Conservation (phyloP, 176 grass and related monocot genomes). For the Oryza meyeriana region DNA sequence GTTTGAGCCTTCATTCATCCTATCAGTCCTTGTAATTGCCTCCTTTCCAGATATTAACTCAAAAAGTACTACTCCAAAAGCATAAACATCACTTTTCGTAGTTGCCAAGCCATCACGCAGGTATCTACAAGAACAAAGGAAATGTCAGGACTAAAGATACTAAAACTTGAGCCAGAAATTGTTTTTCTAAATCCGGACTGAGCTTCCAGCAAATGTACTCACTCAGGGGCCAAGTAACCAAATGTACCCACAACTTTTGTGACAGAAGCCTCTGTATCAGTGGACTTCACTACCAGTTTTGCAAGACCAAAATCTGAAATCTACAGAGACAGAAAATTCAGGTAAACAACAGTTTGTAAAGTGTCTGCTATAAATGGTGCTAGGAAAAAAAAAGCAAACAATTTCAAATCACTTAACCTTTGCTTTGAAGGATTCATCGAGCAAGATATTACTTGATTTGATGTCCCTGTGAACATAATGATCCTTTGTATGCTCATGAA, state of each 20-base stretch:
- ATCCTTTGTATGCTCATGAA: conserved; percentile 98
- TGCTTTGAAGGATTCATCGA: conserved; percentile 82
- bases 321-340: conserved; percentile 35
- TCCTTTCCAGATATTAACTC: conserved; percentile 95
- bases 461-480: conserved; percentile 99
- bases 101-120: conserved; percentile 88
- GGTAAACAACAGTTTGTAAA: not conserved
- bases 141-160: too few relatives aligned
- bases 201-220: conserved; percentile 32
- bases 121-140: conserved; percentile 61
- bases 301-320: conserved; percentile 99
- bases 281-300: conserved; percentile 87
- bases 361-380: not conserved
- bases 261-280: conserved; percentile 85
- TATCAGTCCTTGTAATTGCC: conserved; percentile 78
- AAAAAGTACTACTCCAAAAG: conserved; percentile 94
- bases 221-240: conserved; percentile 98
- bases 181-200: not conserved
- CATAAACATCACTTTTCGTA: conserved; percentile 96
- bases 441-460: conserved; percentile 98
- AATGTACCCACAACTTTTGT: conserved; percentile 99
- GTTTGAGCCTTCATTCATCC: conserved; percentile 47
- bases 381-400: not conserved
- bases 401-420: conserved; percentile 55
- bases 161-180: conserved; percentile 10